These are phyloP conservation scores for Helotiales sp. DNA, from an alignment of 2,329 filamentous ascomycete genomes.

Conservation along the genomic window DNA sequence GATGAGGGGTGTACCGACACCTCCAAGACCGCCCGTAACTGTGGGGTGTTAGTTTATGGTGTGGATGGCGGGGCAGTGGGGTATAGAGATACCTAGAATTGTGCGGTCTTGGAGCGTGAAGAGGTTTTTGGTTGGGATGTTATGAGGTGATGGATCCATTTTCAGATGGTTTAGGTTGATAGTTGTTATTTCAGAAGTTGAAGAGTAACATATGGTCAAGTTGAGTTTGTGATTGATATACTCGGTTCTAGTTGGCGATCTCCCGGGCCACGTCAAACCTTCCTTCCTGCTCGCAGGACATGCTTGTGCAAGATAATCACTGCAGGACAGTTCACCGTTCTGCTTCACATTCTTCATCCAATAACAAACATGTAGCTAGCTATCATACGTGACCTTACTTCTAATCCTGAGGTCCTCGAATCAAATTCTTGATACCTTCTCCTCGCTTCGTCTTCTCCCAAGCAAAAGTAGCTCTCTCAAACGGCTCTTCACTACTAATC, in stretches of 20 bases:
- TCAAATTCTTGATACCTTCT: slow-evolving; percentile 27
- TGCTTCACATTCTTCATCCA: not conserved
- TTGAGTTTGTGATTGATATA: not conserved
- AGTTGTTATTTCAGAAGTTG: too few relatives aligned
- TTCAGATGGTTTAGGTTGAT: not conserved
- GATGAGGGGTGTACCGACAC: slow-evolving; percentile 48
- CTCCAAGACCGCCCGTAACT: slow-evolving; percentile 51
- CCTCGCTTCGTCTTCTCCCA: slow-evolving; percentile 31
- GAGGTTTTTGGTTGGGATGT: slow-evolving; percentile 7
- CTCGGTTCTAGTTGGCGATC: not conserved
- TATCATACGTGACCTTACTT: too few relatives aligned
- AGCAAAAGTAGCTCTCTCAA: slow-evolving; percentile 48
- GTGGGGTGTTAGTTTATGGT: not conserved
- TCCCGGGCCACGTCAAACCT: not conserved
- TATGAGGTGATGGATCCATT: not conserved
- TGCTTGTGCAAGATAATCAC: not conserved
- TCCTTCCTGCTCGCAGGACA: too few relatives aligned
- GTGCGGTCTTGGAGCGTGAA: slow-evolving; percentile 14
- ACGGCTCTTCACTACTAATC: slow-evolving; percentile 41
- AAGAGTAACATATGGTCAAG: not conserved
- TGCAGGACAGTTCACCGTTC: not conserved
- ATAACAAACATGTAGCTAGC: too few relatives aligned
- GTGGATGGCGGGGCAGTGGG: not conserved
- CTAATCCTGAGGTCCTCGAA: slow-evolving; percentile 13
- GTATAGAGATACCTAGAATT: slow-evolving; percentile 5